phyloP scores from a whole-genome alignment of 108 stramenopile species.

The Fragilaria radians region DNA sequence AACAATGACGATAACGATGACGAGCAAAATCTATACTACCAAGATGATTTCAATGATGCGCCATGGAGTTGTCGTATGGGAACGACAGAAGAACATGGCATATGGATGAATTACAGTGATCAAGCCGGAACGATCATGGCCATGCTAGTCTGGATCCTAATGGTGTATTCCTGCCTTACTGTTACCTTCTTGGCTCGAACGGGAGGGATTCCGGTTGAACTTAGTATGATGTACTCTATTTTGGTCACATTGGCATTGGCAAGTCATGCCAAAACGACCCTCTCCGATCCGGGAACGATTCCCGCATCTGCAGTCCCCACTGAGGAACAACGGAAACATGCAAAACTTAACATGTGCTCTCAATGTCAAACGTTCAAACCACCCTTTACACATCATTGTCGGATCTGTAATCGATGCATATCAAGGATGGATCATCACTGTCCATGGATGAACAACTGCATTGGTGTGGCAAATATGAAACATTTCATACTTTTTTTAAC shows the following conservation, averaged over 20 bases:
- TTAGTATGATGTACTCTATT: constrained; percentile 55
- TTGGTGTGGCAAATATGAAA: constrained; percentile 90
- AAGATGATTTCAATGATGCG: constrained; percentile 56
- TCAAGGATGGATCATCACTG: constrained; percentile 96
- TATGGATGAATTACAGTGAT: constrained; percentile 88
- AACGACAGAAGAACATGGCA: constrained; percentile 57
- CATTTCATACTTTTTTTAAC: constrained; percentile 93
- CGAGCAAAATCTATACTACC: constrained; percentile 23
- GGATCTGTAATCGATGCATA: constrained; percentile 96
- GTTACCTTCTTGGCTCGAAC: constrained; percentile 68
- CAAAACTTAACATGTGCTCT: constrained; percentile 72
- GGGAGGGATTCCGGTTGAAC: constrained; percentile 51
- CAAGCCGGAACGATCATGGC: constrained; percentile 87
- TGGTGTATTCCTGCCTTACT: constrained; percentile 69
- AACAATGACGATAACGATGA: no score
- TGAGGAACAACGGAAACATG: constrained; percentile 56
- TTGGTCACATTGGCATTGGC: constrained; percentile 74
- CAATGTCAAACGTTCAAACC: constrained; percentile 98
- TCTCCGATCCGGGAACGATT: constrained; percentile 94
- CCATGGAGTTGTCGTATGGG: constrained; percentile 42
- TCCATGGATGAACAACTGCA: constrained; percentile 99
- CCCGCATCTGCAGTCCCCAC: constrained; percentile 78
- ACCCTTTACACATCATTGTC: constrained; percentile 93
- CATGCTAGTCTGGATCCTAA: constrained; percentile 72
- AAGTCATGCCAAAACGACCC: constrained; percentile 88